phyloP scores from a whole-genome alignment of 345 rosid genomes.

The Aquilaria sinensis region DNA sequence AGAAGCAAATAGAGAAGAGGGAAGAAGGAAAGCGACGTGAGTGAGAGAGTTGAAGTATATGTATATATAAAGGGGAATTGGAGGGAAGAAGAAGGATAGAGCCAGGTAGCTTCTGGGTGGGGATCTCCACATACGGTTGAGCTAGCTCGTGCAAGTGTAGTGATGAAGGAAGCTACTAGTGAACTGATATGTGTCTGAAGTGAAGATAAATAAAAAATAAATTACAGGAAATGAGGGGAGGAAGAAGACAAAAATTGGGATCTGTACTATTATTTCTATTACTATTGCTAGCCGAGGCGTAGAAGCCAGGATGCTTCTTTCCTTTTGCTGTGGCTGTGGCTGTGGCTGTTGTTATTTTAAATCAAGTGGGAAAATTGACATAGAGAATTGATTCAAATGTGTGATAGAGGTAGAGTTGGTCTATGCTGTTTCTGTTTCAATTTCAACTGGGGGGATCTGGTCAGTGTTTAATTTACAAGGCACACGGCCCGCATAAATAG shows the following conservation, averaged over 20 bases:
- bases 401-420: no score
- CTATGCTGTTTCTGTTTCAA: no score
- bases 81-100: conserved; percentile 17
- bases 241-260: conserved; percentile 18
- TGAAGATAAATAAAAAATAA: background rate
- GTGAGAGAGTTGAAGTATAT: conserved; percentile 17
- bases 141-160: conserved; percentile 28
- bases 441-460: no score
- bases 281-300: conserved; percentile 6
- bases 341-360: background rate
- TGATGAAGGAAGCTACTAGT: no score
- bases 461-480: no score
- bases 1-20: background rate
- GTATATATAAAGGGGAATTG: conserved; percentile 16
- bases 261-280: no score
- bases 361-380: background rate
- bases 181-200: background rate
- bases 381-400: background rate
- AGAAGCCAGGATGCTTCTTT: conserved; percentile 57
- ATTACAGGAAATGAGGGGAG: background rate
- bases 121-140: conserved; percentile 45
- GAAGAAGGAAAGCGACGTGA: background rate
- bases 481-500: background rate
- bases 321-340: no score
- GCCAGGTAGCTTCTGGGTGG: conserved; percentile 51